Evolutionary conservation across 2,329 filamentous ascomycete genomes (phyloP), one percentile per base, ranked within the genome.

Genomic region (Clonostachys solani): DNA sequence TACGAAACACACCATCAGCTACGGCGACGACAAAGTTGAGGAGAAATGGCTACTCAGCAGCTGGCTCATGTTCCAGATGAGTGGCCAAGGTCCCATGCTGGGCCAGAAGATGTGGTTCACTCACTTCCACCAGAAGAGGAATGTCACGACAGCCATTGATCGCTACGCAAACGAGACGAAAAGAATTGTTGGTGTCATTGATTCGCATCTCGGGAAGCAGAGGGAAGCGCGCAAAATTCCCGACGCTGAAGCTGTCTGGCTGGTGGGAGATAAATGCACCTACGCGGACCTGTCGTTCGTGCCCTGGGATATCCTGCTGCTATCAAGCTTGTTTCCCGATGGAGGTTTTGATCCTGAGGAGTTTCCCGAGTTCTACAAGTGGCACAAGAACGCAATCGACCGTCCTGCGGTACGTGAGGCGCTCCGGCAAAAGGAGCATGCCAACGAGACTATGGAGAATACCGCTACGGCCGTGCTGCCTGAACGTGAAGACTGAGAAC

Each of bases 81-180:
- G 57, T 43, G 68, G 69, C 12, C 65, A 73, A 53, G 72, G 70
- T 0, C 72, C 71, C 0, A 75, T 73, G 52, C 75, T 58, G 42
- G 73, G 72, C 5, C 67, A 74, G 52, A 52, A 49, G 8, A 54
- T 49, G 15, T 69, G 67, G 65, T 74, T 74, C 58, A n/a, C 15
- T n/a, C 15, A 10, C 34, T 38, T 38, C 17, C 36, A 38, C 36
- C 36, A n/a, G 17, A 18, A 41, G 44, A 42, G 23, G 3, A 29
- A 29, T 29, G 19, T 46, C 12, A 33, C 36, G 6, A 33, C 36
- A 12, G 44, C 62, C 5, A 52, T 59, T 10, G 56, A 59, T 37
- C 55, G 62, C 12, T 65, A 64, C 47, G 23, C 29, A 12, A 58
- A 57, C 15, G 60, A 66, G 49, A 52, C 58, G 3, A 51, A 50